Evolutionary conservation across 345 rosid genomes (phyloP), one percentile per base, ranked within the genome.

Genomic region (Kernera saxatilis): DNA sequence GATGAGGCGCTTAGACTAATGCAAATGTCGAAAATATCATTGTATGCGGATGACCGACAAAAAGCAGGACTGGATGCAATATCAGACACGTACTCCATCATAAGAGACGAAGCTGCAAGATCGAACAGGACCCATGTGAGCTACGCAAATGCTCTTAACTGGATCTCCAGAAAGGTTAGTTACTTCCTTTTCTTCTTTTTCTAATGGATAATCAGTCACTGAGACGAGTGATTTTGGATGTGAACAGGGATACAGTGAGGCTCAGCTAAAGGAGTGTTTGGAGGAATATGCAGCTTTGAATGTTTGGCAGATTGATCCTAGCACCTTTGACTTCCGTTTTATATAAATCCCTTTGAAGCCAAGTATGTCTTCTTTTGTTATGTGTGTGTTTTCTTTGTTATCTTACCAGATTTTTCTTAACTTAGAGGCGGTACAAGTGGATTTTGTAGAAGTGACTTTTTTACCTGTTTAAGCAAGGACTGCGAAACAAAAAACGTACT

Each of bases 11-110:
- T 94, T 21, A 82, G 99, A 72, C 76, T 92, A 59, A 94, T 92
- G 96, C 99, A 94, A 76, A 94, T 94, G 99, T 94, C 99, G 21
- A 94, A 94, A 53, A 91, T 92, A 85, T 92, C 99, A 8, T 43
- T 94, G 81, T 94, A 94, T 77, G 83, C 97, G 1, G 99, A 94
- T 76, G 99, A 94, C 43, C 82, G 98, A 44, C 92, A 87, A 46
- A 84, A 73, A 67, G 85, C 97, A 71, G 99, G 99, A 60, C 83
- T 94, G 71, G 99, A 94, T 62, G 99, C 99, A 48, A 90, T 94
- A 74, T 94, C 99, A 40, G 98, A 94, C 61, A 94, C 89, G 41
- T 94, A 94, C 74, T 94, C 99, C 43, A 88, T 94, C 73, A 79
- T 94, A 75, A 79, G 99, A 44, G 99, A 94, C 64, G 98, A 94